Evolutionary conservation across 768 basidiomycete genomes (phyloP).

Genomic region (Suillus plorans): DNA sequence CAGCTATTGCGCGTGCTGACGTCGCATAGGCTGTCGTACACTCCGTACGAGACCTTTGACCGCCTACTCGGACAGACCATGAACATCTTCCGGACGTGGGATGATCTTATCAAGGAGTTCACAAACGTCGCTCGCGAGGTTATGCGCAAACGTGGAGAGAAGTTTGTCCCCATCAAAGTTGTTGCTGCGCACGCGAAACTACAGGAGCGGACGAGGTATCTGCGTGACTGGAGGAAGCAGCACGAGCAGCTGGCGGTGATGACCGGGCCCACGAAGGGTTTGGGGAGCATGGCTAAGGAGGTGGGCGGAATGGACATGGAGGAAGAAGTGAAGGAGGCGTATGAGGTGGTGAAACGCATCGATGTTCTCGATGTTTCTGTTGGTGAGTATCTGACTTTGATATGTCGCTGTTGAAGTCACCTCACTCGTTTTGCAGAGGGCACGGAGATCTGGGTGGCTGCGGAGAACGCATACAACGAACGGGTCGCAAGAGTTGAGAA

Average conservation of each 20-base stretch:
- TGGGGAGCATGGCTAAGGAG: constrained; percentile 70
- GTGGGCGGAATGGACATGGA: constrained; percentile 96
- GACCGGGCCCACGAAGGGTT: constrained; percentile 91
- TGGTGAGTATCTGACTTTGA: constrained; percentile 48
- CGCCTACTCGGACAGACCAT: constrained; percentile 73
- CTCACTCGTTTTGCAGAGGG: constrained; percentile 61
- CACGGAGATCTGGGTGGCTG: constrained; percentile 96
- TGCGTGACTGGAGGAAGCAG: constrained; percentile 92
- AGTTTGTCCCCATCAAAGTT: constrained; percentile 97
- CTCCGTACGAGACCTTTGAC: constrained; percentile 94
- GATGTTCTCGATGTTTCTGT: constrained; percentile 93
- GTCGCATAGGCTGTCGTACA: constrained; percentile 88
- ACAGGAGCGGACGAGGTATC: constrained; percentile 82
- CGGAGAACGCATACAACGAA: constrained; percentile 97
- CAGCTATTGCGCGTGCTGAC: constrained; percentile 89
- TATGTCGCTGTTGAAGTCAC: background rate
- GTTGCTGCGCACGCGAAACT: constrained; percentile 87
- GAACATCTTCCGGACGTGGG: constrained; percentile 84
- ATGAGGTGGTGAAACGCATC: constrained; percentile 95
- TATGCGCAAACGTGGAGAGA: constrained; percentile 83
- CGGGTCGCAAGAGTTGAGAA: constrained; percentile 97
- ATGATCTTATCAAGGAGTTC: constrained; percentile 88
- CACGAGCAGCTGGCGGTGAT: constrained; percentile 97
- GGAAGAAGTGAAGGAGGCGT: constrained; percentile 93
- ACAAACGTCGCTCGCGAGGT: constrained; percentile 92